These are phyloP conservation scores for Microdochium bolleyi DNA, from an alignment of 2,329 filamentous ascomycete genomes.

Conservation along the genomic window DNA sequence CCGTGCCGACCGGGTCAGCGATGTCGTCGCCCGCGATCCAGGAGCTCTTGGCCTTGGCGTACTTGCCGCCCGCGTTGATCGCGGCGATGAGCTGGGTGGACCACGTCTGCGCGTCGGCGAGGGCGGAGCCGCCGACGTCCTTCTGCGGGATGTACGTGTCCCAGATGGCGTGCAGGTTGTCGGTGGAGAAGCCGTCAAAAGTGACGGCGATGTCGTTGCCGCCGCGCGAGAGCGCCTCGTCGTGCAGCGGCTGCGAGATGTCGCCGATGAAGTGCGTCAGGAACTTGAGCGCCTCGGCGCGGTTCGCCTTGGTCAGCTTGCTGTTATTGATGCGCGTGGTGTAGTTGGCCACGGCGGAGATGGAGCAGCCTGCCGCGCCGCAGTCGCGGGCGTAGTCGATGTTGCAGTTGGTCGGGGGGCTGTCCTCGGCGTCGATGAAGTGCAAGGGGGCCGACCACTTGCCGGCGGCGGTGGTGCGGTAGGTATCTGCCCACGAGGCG, in stretches of 20 bases:
- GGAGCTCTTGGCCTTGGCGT: constrained; percentile 15
- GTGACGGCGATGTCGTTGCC: constrained; percentile 37
- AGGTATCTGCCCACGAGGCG: constrained; percentile 29
- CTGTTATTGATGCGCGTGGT: constrained; percentile 11
- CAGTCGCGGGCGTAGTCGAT: constrained; percentile 27
- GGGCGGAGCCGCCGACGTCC: constrained; percentile 24
- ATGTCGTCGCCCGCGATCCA: constrained; percentile 31
- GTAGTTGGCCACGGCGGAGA: constrained; percentile 16
- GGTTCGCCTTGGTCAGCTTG: constrained; percentile 7
- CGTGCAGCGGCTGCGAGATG: constrained; percentile 32
- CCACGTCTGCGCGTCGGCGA: constrained; percentile 24
- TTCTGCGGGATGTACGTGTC: constrained; percentile 37
- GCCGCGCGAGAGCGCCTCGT: constrained; percentile 29
- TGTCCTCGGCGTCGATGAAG: constrained; percentile 30
- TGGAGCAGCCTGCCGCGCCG: constrained; percentile 20
- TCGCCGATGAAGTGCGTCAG: constrained; percentile 33
- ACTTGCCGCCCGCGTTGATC: constrained; percentile 27
- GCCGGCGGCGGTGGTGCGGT: constrained; percentile 21
- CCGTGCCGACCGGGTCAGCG: constrained; percentile 24
- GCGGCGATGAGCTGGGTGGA: constrained; percentile 22
- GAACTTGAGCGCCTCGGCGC: constrained; percentile 6
- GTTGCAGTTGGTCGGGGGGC: constrained; percentile 23
- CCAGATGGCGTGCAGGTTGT: constrained; percentile 42
- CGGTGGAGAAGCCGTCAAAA: constrained; percentile 25
- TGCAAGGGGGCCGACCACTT: constrained; percentile 24